phyloP scores from a whole-genome alignment of 1,284 basidiomycete species.

The Leccinum subrobustum region DNA sequence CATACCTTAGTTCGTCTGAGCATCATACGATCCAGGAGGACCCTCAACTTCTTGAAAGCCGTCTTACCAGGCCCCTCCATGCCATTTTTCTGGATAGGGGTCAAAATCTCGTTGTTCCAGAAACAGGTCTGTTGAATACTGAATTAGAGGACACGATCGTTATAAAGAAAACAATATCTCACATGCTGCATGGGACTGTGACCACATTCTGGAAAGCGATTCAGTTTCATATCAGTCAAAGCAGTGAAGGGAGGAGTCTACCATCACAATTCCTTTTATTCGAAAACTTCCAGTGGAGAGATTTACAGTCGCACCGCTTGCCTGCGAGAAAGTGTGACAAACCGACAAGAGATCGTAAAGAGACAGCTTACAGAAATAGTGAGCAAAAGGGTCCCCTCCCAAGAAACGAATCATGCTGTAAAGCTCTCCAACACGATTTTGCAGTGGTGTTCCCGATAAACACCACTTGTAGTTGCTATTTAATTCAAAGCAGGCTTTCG shows the following conservation, averaged over 20 bases:
- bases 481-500: conserved; percentile 93
- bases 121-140: conserved; percentile 61
- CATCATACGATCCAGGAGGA: conserved; percentile 95
- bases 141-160: conserved; percentile 4
- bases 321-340: conserved; percentile 41
- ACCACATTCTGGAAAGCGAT: conserved; percentile 63
- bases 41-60: conserved; percentile 90
- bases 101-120: conserved; percentile 93
- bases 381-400: conserved; percentile 88
- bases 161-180: conserved; percentile 25
- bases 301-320: conserved; percentile 84
- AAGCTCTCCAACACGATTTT: conserved; percentile 96
- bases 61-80: conserved; percentile 71
- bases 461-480: conserved; percentile 89
- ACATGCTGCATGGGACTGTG: conserved; percentile 96
- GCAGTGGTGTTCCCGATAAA: conserved; percentile 95
- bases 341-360: conserved; percentile 2
- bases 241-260: conserved; percentile 32
- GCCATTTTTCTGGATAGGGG: conserved; percentile 87
- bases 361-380: conserved; percentile 80
- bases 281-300: conserved; percentile 86
- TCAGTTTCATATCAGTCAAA: background rate
- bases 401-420: conserved; percentile 95
- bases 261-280: conserved; percentile 85
- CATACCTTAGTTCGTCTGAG: conserved; percentile 78